Percentiles rank a stretch among this genome's conserved stretches.
These are phyloP conservation scores for Isatis tinctoria DNA, from an alignment of 345 rosid genomes.

Conservation along the genomic window DNA sequence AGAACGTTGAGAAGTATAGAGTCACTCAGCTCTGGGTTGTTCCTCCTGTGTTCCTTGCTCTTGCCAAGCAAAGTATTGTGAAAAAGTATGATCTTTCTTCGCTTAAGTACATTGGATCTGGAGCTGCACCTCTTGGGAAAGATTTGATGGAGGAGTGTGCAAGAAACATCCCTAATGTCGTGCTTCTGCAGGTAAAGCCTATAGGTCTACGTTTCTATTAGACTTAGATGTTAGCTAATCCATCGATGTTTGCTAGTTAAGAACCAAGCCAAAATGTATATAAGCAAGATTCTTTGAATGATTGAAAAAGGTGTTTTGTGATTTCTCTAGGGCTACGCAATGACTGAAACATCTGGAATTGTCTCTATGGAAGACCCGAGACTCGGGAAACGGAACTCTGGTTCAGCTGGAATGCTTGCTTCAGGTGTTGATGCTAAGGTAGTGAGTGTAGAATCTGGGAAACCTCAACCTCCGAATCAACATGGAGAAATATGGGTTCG, in stretches of 20 bases:
- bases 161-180: conserved; percentile 53
- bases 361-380: conserved; percentile 54
- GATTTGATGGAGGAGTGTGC: conserved; percentile 81
- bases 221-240: background rate
- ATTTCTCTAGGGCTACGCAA: conserved; percentile 71
- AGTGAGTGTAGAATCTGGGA: conserved; percentile 48
- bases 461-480: conserved; percentile 74
- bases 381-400: conserved; percentile 44
- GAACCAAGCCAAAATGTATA: background rate
- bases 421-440: conserved; percentile 77
- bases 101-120: conserved; percentile 60
- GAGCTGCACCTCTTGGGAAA: conserved; percentile 90
- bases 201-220: background rate
- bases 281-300: background rate
- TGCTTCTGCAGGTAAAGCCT: conserved; percentile 49
- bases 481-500: conserved; percentile 86
- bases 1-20: conserved; percentile 50
- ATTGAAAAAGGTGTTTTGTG: background rate
- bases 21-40: conserved; percentile 80
- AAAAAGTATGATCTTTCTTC: conserved; percentile 70
- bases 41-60: conserved; percentile 75
- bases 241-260: background rate
- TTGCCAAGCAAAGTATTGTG: conserved; percentile 57
- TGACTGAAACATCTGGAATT: conserved; percentile 82
- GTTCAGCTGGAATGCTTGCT: conserved; percentile 68